Conservation (phyloP, 306 rosid genomes). For the Begonia masoniana region DNA sequence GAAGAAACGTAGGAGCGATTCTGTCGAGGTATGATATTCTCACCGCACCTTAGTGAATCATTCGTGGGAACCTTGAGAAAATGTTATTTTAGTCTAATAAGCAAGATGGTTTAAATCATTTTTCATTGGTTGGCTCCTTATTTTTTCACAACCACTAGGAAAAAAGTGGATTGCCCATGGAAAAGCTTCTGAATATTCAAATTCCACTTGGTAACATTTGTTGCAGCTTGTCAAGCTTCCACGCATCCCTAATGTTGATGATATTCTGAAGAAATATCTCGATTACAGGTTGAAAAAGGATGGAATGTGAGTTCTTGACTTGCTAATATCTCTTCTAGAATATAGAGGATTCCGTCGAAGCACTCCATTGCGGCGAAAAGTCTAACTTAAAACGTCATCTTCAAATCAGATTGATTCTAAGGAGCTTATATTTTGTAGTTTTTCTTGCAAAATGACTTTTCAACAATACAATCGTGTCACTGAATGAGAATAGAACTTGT, state of each 20-base stretch:
- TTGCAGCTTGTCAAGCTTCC: conserved; percentile 93
- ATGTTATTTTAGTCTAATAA: background rate
- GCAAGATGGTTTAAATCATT: too few relatives aligned
- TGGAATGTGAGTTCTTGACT: conserved; percentile 48
- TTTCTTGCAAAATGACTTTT: too few relatives aligned
- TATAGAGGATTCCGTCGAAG: background rate
- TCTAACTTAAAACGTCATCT: too few relatives aligned
- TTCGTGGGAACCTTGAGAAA: background rate
- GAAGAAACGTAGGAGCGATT: conserved; percentile 54
- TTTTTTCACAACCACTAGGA: conserved; percentile 27
- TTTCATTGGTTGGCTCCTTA: background rate
- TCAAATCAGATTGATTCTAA: too few relatives aligned
- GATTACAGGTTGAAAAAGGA: conserved; percentile 52
- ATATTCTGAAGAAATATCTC: conserved; percentile 54
- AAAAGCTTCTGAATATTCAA: conserved; percentile 49
- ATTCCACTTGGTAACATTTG: conserved; percentile 25
- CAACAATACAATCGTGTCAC: too few relatives aligned
- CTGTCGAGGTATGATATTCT: conserved; percentile 40
- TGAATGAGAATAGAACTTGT: too few relatives aligned
- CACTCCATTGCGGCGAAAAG: too few relatives aligned
- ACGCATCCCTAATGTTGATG: conserved; percentile 64
- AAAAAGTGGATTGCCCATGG: conserved; percentile 18
- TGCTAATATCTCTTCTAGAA: background rate
- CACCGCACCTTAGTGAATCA: background rate
- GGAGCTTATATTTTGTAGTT: too few relatives aligned